Base-by-base conservation (phyloP, 2,329 filamentous ascomycete species). In the Fusarium tjaetaba region DNA sequence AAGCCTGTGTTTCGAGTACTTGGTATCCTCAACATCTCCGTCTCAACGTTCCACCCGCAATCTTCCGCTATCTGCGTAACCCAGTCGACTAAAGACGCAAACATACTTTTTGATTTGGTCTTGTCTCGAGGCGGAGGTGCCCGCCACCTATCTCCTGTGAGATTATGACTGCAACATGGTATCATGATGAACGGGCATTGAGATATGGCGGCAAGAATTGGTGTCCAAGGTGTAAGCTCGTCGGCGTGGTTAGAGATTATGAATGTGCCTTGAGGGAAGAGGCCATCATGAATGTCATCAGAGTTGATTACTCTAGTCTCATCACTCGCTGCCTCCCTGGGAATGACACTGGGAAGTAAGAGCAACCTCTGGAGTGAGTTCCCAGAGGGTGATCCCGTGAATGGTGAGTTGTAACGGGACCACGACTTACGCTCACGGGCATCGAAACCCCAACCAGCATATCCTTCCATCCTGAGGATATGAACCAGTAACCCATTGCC, bases 221-320 rank as follows among this genome's bases (percentile, higher is more conserved):
- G 96, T 0, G 96, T 98, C 96, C 96, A 99, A 1, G 94, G 90
- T 1, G 96, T 99, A 20, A 99, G 88, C 83, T 99, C 95, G 80
- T 99, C 96, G 16, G 96, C 96, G 81, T 99, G 96, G 79, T 99
- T 99, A 55, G 95, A 97, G 72, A 99, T 93, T 77, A 99, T 94
- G 82, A 99, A 99, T 0, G 94, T 97, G 34, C 90, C 90, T 22
- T 82, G 80, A 1, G 90, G 86, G 78, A 98, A 97, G 15, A 86
- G 78, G 41, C 96, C 96, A 70, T 86, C 81, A 77, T 90, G 87
- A 22, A 86, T 79, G 10, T 66, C 68, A 9, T 75, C 62, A 7
- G 67, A n/a, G 28, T 49, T 45, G 7, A 67, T 39, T 3, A 74
- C 68, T 9, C 68, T 72, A 14, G 64, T 53, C n/a, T 70, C 72